A percentile compares a stretch with the other conserved stretches of the same genome.
These are phyloP conservation scores for Trypanosoma caninum DNA, from an alignment of 208 protist genomes.

Conservation along the genomic window DNA sequence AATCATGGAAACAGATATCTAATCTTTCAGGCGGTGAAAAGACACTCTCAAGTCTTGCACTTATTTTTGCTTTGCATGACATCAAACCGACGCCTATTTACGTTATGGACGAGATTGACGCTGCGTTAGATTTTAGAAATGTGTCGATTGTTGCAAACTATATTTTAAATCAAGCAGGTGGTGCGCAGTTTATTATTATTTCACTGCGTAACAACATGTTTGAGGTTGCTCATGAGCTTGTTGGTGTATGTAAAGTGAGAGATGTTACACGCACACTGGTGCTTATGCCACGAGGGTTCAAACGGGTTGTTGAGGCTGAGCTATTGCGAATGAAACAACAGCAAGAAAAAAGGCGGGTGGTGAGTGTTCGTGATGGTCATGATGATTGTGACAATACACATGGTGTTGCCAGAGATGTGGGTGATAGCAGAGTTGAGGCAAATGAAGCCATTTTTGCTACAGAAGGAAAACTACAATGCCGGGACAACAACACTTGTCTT, in stretches of 20 bases:
- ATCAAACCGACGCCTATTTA: conserved; percentile 99
- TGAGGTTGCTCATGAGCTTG: conserved; percentile 96
- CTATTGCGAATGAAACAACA: too few relatives aligned
- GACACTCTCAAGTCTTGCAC: conserved; percentile 97
- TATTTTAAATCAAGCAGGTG: conserved; percentile 96
- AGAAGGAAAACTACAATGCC: too few relatives aligned
- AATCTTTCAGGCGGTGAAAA: conserved; percentile 99
- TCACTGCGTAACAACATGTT: conserved; percentile 98
- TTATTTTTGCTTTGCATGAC: conserved; percentile 99
- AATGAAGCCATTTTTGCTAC: conserved; percentile 2
- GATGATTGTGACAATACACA: neutral
- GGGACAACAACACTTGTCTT: too few relatives aligned
- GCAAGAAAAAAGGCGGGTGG: neutral
- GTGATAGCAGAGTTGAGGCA: neutral
- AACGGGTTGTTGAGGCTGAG: conserved; percentile 32
- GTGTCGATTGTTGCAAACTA: conserved; percentile 99
- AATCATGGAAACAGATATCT: conserved; percentile 99
- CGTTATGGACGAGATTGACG: conserved; percentile 99
- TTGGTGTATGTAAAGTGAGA: conserved; percentile 99
- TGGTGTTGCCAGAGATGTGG: neutral
- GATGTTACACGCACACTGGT: conserved; percentile 97
- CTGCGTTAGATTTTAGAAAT: conserved; percentile 99
- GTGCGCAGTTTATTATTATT: conserved; percentile 99
- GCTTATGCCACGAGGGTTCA: conserved; percentile 92
- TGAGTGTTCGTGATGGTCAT: neutral